Conservation (phyloP, 169 alveolate genomes). For the Neospora caninum region DNA sequence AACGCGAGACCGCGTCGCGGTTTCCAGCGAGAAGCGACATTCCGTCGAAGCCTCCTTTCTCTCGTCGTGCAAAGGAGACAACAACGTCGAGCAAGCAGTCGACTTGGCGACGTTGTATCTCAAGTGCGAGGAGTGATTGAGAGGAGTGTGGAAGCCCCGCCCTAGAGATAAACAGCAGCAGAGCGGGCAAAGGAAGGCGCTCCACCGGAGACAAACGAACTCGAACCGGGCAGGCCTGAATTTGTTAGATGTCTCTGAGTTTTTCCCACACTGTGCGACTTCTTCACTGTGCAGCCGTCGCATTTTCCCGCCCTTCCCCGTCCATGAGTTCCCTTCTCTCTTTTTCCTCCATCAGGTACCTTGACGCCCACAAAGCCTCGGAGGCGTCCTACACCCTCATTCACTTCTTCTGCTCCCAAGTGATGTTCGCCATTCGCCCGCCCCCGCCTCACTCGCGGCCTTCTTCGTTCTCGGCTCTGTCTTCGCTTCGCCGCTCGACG, state of each 20-base stretch:
- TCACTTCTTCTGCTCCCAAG: constrained; percentile 16
- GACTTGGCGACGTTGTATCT: neutral
- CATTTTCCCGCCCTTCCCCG: too few species aligned
- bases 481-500: neutral
- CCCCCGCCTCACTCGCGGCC: neutral
- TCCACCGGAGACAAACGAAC: too few species aligned
- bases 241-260: too few species aligned
- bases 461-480: neutral
- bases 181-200: too few species aligned
- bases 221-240: too few species aligned
- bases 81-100: neutral
- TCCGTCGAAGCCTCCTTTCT: neutral
- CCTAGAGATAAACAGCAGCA: too few species aligned
- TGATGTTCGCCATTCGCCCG: neutral
- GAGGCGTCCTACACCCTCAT: constrained; percentile 15
- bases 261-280: too few species aligned
- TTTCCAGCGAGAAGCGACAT: neutral
- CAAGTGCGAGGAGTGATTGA: neutral
- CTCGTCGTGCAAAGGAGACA: neutral
- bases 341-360: neutral
- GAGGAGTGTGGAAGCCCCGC: too few species aligned
- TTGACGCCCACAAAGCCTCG: neutral
- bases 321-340: neutral
- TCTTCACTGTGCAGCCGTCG: too few species aligned
- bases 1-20: too few species aligned